Percentiles rank a stretch among this genome's conserved stretches.
Evolutionary conservation across 2,329 filamentous ascomycete genomes (phyloP).

Genomic region (Diaporthe velutina): DNA sequence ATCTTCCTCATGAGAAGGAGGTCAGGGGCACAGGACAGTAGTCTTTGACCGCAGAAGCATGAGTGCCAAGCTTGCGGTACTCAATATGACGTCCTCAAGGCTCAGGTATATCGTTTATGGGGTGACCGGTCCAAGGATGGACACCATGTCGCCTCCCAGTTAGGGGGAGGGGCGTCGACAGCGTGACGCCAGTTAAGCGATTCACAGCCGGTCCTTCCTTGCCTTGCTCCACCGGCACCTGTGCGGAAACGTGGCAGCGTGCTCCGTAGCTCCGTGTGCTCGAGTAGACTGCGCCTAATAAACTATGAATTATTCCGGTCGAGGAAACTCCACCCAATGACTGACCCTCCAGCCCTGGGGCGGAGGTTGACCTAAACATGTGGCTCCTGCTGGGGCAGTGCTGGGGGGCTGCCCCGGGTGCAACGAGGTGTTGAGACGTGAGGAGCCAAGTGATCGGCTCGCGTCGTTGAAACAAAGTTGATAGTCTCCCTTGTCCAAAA

Average conservation of each 20-base stretch:
- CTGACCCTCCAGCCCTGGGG: neutral
- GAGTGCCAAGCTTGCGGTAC: neutral
- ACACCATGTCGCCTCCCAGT: neutral
- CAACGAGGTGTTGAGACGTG: neutral
- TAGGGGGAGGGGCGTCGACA: neutral
- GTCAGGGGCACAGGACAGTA: neutral
- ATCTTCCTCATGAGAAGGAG: neutral
- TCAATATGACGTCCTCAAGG: neutral
- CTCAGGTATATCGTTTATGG: neutral
- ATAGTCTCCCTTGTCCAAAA: conserved; percentile 2
- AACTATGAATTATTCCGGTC: neutral
- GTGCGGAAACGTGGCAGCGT: neutral
- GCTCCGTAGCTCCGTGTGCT: neutral
- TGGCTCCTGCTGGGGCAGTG: neutral
- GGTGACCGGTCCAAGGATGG: neutral
- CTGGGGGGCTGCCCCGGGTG: too few species aligned
- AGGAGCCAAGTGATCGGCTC: conserved; percentile 7
- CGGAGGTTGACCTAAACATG: neutral
- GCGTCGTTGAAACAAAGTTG: conserved; percentile 30
- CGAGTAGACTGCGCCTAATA: neutral
- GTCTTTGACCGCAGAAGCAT: neutral
- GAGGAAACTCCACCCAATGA: neutral
- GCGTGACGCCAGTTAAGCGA: neutral
- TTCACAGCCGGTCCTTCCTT: neutral
- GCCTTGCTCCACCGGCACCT: neutral